Conservation (phyloP, 2,329 filamentous ascomycete species). For the Didymella exigua region DNA sequence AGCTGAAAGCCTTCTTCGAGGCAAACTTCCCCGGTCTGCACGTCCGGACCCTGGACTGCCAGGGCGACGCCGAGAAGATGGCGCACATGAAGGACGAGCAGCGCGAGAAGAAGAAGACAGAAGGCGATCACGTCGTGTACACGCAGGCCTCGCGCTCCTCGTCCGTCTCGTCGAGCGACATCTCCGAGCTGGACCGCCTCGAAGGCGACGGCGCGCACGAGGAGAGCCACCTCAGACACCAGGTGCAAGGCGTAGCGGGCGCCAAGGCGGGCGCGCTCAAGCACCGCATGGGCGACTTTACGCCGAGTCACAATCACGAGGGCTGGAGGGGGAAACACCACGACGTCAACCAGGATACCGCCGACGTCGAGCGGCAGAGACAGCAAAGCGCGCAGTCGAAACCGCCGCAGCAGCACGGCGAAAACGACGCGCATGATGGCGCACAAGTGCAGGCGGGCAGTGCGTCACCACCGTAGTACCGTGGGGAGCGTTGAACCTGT, state of each 20-base stretch:
- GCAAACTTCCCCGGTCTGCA: constrained; percentile 78
- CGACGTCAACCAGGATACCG: constrained; percentile 24
- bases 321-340: constrained; percentile 31
- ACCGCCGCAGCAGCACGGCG: not conserved
- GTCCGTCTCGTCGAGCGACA: constrained; percentile 61
- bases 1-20: constrained; percentile 72
- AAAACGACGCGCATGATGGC: not conserved
- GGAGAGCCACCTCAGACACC: constrained; percentile 36
- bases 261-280: constrained; percentile 34
- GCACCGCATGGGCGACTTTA: constrained; percentile 33
- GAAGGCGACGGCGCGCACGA: constrained; percentile 31
- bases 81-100: constrained; percentile 77
- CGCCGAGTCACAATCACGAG: constrained; percentile 30
- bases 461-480: not conserved
- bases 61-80: constrained; percentile 72
- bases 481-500: not conserved
- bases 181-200: constrained; percentile 59
- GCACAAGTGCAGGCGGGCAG: not conserved
- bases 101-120: constrained; percentile 71
- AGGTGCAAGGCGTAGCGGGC: constrained; percentile 33
- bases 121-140: constrained; percentile 60
- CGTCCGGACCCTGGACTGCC: constrained; percentile 75
- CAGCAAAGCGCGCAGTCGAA: constrained; percentile 7
- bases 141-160: constrained; percentile 57
- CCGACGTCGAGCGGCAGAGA: constrained; percentile 11